Conservation (phyloP, 2,329 filamentous ascomycete species). For the Botrytis fragariae region DNA sequence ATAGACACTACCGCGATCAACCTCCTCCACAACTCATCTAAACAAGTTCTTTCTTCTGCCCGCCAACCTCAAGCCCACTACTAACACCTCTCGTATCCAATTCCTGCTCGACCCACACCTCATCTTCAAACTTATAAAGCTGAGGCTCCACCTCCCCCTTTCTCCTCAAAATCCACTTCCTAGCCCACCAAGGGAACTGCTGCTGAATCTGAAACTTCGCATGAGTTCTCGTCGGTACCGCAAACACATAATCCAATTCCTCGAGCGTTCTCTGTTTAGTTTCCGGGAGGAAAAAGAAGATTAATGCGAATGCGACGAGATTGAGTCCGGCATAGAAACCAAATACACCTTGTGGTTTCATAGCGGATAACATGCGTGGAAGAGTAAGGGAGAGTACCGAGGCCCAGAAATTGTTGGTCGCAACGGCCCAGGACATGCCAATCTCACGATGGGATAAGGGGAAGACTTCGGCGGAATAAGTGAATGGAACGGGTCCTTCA, state of each 20-base stretch:
- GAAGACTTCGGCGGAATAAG: conserved; percentile 62
- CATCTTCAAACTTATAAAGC: conserved; percentile 21
- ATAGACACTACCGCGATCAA: not conserved
- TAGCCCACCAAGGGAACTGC: conserved; percentile 32
- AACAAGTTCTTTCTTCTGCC: not conserved
- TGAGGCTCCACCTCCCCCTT: conserved; percentile 36
- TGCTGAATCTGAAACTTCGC: conserved; percentile 35
- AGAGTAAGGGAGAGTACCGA: conserved; percentile 59
- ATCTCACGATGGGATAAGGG: conserved; percentile 62
- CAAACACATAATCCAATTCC: conserved; percentile 48
- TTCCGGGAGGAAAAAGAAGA: conserved; percentile 57
- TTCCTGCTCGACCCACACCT: conserved; percentile 12
- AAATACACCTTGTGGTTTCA: conserved; percentile 44
- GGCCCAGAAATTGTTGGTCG: conserved; percentile 59
- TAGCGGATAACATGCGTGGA: conserved; percentile 32
- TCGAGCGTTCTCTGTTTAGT: conserved; percentile 50
- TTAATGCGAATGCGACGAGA: conserved; percentile 52
- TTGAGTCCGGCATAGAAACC: conserved; percentile 56
- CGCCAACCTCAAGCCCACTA: not conserved
- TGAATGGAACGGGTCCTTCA: conserved; percentile 61
- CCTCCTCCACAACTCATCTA: not conserved
- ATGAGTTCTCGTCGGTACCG: conserved; percentile 35
- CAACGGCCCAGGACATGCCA: conserved; percentile 62
- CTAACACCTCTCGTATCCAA: conserved; percentile 7
- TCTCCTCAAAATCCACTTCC: conserved; percentile 25